phyloP scores from a whole-genome alignment of 805 yeast genomes.

The Lipomyces yamanashiensis region DNA sequence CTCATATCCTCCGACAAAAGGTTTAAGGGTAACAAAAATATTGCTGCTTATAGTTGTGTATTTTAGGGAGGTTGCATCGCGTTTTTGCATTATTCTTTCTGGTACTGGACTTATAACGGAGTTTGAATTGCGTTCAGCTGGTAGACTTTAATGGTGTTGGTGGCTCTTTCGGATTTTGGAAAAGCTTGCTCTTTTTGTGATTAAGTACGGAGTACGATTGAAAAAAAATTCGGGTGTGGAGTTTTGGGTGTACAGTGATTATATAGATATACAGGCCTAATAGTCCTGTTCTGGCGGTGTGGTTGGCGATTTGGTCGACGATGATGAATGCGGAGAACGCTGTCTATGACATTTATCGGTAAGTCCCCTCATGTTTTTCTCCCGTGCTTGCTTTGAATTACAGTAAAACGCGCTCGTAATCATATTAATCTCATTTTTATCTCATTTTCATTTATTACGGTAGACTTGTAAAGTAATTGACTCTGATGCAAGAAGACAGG shows the following conservation, averaged over 20 bases:
- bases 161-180: conserved; percentile 1
- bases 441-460: too few relatives aligned
- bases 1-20: not conserved
- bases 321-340: too few relatives aligned
- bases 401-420: too few relatives aligned
- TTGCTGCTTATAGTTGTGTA: not conserved
- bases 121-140: not conserved
- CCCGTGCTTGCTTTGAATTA: too few relatives aligned
- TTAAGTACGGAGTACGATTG: not conserved
- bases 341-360: too few relatives aligned
- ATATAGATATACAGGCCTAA: not conserved
- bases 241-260: not conserved
- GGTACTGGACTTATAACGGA: not conserved
- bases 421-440: too few relatives aligned
- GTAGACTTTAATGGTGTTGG: not conserved
- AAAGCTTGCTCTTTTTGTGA: not conserved
- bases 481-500: too few relatives aligned
- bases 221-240: not conserved
- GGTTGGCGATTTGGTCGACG: too few relatives aligned
- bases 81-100: not conserved
- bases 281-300: too few relatives aligned
- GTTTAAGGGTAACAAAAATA: not conserved
- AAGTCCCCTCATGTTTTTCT: too few relatives aligned
- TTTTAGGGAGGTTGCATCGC: not conserved
- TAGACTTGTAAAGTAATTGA: too few relatives aligned